Percentiles rank a stretch among this genome's conserved stretches.
phyloP scores from a whole-genome alignment of 345 rosid species.

The Reutealis trisperma region DNA sequence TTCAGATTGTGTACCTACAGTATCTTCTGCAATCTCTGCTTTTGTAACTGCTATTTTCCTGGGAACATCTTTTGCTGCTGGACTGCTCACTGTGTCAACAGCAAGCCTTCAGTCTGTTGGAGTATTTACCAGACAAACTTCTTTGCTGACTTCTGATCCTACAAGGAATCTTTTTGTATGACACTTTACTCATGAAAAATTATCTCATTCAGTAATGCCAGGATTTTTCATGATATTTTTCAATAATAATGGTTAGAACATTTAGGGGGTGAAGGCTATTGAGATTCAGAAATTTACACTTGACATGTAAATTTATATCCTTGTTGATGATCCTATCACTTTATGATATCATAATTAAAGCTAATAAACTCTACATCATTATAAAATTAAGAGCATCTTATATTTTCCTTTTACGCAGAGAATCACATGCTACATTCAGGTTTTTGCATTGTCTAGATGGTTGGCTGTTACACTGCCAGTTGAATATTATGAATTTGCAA shows the following conservation, averaged over 20 bases:
- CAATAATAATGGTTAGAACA: neutral
- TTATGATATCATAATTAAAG: neutral
- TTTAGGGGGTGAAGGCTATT: neutral
- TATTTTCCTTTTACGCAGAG: conserved; percentile 50
- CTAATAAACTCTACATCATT: neutral
- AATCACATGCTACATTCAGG: conserved; percentile 81
- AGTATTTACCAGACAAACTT: conserved; percentile 63
- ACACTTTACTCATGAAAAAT: conserved; percentile 18
- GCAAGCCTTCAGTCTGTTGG: conserved; percentile 72
- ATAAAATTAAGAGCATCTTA: conserved; percentile 1
- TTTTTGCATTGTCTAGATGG: conserved; percentile 90
- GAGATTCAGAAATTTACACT: neutral
- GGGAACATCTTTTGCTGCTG: conserved; percentile 57
- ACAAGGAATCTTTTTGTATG: conserved; percentile 82
- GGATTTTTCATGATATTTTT: neutral
- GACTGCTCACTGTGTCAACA: conserved; percentile 76
- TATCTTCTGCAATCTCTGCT: conserved; percentile 51
- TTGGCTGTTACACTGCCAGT: conserved; percentile 65
- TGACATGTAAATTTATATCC: neutral
- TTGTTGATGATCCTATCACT: neutral
- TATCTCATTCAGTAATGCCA: neutral
- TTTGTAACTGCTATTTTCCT: conserved; percentile 54
- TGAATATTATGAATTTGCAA: conserved; percentile 68
- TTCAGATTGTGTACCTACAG: conserved; percentile 70
- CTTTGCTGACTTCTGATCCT: conserved; percentile 60